phyloP scores from a whole-genome alignment of 129 eudicot species.

The Flaveria robusta region DNA sequence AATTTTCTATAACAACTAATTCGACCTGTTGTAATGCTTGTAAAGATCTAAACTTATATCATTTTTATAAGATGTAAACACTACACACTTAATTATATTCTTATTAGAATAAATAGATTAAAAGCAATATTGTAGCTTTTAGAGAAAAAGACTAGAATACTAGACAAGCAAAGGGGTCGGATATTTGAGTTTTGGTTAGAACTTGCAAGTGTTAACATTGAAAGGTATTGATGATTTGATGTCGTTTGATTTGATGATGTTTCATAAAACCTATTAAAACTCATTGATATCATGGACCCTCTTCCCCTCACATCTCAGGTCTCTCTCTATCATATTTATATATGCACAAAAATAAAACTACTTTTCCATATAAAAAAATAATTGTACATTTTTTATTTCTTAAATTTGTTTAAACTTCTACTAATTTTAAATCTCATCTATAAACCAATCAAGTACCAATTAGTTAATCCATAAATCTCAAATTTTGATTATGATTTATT shows the following conservation, averaged over 20 bases:
- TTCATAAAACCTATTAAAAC: conserved; percentile 2
- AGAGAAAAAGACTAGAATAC: no score
- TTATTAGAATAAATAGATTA: no score
- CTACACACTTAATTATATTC: no score
- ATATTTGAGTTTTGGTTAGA: not conserved
- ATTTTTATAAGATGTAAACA: no score
- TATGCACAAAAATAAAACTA: no score
- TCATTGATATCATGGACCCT: not conserved
- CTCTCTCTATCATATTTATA: not conserved
- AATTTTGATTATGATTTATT: not conserved
- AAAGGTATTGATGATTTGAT: not conserved
- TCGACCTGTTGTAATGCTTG: no score
- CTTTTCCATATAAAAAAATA: no score
- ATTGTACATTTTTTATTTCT: not conserved
- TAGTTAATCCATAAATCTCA: not conserved
- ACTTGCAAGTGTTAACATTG: not conserved
- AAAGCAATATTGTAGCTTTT: no score
- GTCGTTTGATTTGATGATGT: not conserved
- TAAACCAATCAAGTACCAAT: not conserved
- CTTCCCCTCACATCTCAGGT: not conserved
- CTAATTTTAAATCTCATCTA: no score
- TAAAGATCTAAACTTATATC: no score
- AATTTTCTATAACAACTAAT: no score
- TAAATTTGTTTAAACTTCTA: not conserved
- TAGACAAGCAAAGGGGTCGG: not conserved